Evolutionary conservation across 495 filamentous ascomycete species (phyloP).

Genomic region (Hypoxylon perforatum): DNA sequence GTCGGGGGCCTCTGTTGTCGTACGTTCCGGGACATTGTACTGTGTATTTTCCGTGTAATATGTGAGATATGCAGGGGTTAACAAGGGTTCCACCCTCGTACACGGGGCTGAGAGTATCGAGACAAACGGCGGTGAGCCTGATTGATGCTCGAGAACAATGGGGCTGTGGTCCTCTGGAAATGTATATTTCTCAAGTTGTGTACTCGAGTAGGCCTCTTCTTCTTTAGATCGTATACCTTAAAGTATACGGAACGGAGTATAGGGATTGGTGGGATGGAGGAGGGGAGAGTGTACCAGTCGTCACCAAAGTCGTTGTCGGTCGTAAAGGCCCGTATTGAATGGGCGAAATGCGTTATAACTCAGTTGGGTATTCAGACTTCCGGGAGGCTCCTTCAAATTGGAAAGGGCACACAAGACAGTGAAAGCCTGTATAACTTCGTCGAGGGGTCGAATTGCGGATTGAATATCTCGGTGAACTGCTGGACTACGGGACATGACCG

Average conservation of each 20-base stretch:
- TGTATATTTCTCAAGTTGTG: slow-evolving; percentile 14
- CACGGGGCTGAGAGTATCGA: slow-evolving; percentile 32
- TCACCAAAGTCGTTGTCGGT: slow-evolving; percentile 38
- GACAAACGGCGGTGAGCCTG: slow-evolving; percentile 54
- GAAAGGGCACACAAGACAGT: slow-evolving; percentile 53
- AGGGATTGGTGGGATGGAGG: slow-evolving; percentile 17
- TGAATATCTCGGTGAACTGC: slow-evolving; percentile 85
- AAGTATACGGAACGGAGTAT: slow-evolving; percentile 16
- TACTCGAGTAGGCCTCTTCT: slow-evolving; percentile 2
- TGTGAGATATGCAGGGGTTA: slow-evolving; percentile 33
- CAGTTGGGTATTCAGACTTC: slow-evolving; percentile 44
- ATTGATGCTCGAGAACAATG: slow-evolving; percentile 20
- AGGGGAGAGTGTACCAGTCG: slow-evolving; percentile 38
- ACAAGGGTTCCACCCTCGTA: slow-evolving; percentile 32
- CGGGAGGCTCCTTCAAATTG: slow-evolving; percentile 20
- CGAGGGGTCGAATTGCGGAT: slow-evolving; percentile 72
- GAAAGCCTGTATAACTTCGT: slow-evolving; percentile 74
- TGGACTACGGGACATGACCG: slow-evolving; percentile 71
- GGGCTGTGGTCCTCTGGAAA: slow-evolving; percentile 8
- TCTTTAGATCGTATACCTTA: slow-evolving; percentile 1
- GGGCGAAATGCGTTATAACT: slow-evolving; percentile 36
- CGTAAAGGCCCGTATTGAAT: slow-evolving; percentile 24
- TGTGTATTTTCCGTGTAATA: slow-evolving; percentile 20
- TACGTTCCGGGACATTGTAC: slow-evolving; percentile 63
- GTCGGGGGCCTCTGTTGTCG: slow-evolving; percentile 60